Evolutionary conservation across 345 rosid species (phyloP).

Genomic region (Linum trigynum): DNA sequence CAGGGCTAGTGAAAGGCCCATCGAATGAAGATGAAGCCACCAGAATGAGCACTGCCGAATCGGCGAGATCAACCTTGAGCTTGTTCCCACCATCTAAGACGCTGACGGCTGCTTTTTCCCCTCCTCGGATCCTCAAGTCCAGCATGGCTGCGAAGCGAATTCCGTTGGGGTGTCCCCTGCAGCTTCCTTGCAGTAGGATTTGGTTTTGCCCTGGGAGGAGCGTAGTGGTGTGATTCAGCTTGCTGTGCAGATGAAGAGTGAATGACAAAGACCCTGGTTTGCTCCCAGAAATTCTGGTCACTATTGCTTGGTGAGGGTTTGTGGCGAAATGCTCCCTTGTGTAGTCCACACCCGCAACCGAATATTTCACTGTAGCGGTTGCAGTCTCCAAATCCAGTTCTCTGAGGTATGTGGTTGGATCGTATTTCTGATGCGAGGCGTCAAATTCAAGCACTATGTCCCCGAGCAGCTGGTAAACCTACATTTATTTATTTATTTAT

Average conservation of each 20-base stretch:
- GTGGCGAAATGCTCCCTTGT: slow-evolving; percentile 77
- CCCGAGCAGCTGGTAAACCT: slow-evolving; percentile 84
- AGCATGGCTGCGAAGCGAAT: slow-evolving; percentile 60
- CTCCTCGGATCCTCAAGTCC: slow-evolving; percentile 50
- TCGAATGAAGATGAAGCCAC: slow-evolving; percentile 71
- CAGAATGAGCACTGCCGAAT: slow-evolving; percentile 60
- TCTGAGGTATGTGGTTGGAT: slow-evolving; percentile 51
- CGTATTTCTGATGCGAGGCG: slow-evolving; percentile 55
- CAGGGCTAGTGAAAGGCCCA: slow-evolving; percentile 66
- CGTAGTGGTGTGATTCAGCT: slow-evolving; percentile 38
- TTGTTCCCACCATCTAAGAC: slow-evolving; percentile 39
- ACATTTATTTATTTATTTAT: not conserved
- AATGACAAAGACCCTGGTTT: slow-evolving; percentile 64
- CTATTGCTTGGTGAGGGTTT: slow-evolving; percentile 58
- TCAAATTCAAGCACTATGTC: slow-evolving; percentile 74
- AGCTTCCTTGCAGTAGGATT: slow-evolving; percentile 59
- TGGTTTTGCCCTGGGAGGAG: slow-evolving; percentile 35
- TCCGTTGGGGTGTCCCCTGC: slow-evolving; percentile 49
- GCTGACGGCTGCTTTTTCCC: slow-evolving; percentile 29
- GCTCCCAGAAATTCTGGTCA: slow-evolving; percentile 57
- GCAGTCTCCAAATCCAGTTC: slow-evolving; percentile 89
- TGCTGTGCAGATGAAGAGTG: slow-evolving; percentile 50
- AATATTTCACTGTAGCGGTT: slow-evolving; percentile 53
- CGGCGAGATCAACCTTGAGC: slow-evolving; percentile 62
- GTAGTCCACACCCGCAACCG: slow-evolving; percentile 47